Base-by-base conservation (phyloP, 208 protist genomes). In the Strigomonas oncopelti region DNA sequence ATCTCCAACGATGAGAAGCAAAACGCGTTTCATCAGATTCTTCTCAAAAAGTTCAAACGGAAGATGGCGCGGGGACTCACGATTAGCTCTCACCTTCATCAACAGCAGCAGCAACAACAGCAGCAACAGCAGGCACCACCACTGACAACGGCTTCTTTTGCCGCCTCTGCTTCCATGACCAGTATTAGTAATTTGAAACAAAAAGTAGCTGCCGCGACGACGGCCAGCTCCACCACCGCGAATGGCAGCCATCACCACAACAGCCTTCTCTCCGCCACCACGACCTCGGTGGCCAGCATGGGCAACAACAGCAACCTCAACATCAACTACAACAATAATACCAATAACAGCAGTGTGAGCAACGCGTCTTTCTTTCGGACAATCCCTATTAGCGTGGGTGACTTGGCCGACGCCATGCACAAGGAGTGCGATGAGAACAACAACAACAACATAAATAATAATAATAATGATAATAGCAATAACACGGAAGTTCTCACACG, bases 31-130 rank as follows among this genome's bases (percentile, higher is more conserved):
- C 62, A 67, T 31, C 38, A 20, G 20, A 45, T 67, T 7, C 18
- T 67, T 29, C 51, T 29, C 14, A 53, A 67, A 29, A 67, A 67
- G 51, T 67, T 67, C 5, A 67, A 67, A 45, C 62, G 62, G 8
- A 67, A 67, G 34, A 32, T 67, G 27, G 16, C 34, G 31, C 62
- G 52, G 0, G 62, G 62, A 20, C 42, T 48, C 1, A 48, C 42
- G 11, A 48, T 48, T 20, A 48, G 42, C 42, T 48, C 42, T 1
- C 5, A 48, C 42, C 42, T 48, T 1, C 16, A n/a, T 9, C 42
- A 48, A 20, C 42, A n/a, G 16, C 16, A 38, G 9, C 34, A 38
- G 9, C 34, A 38, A 38, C 34, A 38, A 9, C 34, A 38, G 34
- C 34, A 38, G 9, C 34, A 38, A 38, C 34, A 38, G 9, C 34